Evolutionary conservation across 805 yeast genomes (phyloP).

Genomic region (Myxozyma monticola): DNA sequence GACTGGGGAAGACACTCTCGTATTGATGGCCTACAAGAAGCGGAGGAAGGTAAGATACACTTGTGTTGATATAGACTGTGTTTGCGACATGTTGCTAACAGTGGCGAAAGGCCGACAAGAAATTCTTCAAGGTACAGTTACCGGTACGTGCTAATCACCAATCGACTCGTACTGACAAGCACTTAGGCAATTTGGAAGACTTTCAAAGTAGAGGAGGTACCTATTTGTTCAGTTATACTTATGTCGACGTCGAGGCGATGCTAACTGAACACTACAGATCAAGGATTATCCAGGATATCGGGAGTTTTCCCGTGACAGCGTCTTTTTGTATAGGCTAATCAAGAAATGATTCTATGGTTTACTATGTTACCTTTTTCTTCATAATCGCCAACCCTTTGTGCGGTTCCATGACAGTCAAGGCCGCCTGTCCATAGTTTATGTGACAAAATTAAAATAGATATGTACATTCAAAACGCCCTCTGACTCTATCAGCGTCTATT

Average conservation of each 20-base stretch:
- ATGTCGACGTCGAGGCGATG: background rate
- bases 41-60: constrained; percentile 47
- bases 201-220: constrained; percentile 38
- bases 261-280: constrained; percentile 23
- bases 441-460: background rate
- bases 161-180: constrained; percentile 9
- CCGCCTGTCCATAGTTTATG: background rate
- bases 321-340: constrained; percentile 19
- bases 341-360: constrained; percentile 2
- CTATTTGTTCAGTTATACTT: too few species aligned
- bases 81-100: background rate
- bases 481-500: too few species aligned
- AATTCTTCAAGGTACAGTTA: constrained; percentile 34
- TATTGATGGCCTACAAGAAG: constrained; percentile 55
- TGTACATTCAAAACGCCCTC: background rate
- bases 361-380: background rate
- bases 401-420: too few species aligned
- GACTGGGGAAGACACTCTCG: constrained; percentile 42
- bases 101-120: constrained; percentile 37
- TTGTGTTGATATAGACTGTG: background rate
- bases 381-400: too few species aligned
- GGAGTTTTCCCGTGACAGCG: constrained; percentile 20
- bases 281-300: constrained; percentile 32
- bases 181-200: constrained; percentile 37
- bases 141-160: background rate